These are phyloP conservation scores for Volutella citrinella DNA, from an alignment of 2,329 filamentous ascomycete species.

Conservation along the genomic window DNA sequence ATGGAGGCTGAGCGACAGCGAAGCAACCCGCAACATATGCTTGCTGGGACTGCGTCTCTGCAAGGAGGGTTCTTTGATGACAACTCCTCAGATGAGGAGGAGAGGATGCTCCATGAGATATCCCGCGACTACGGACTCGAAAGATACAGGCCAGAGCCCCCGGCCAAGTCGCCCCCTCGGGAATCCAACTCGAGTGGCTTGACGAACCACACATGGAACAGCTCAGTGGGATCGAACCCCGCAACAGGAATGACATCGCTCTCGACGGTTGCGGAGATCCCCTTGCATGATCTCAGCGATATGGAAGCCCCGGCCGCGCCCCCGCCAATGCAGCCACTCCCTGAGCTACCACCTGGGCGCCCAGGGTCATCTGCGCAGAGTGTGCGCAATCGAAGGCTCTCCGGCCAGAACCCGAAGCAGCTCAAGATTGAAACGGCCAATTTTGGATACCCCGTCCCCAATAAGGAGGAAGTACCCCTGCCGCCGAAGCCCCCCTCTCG, in stretches of 20 bases:
- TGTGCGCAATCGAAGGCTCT: slow-evolving; percentile 74
- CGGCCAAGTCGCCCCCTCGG: slow-evolving; percentile 59
- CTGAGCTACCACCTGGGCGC: slow-evolving; percentile 39
- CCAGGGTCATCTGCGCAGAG: slow-evolving; percentile 39
- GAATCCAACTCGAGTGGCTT: slow-evolving; percentile 80
- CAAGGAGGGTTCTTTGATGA: slow-evolving; percentile 61
- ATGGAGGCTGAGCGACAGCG: slow-evolving; percentile 41
- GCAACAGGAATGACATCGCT: slow-evolving; percentile 35
- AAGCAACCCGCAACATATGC: slow-evolving; percentile 30
- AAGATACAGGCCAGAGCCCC: slow-evolving; percentile 65
- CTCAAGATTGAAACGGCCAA: slow-evolving; percentile 79
- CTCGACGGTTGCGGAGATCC: slow-evolving; percentile 68
- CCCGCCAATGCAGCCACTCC: slow-evolving; percentile 47
- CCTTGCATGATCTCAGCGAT: slow-evolving; percentile 18
- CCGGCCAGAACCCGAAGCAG: slow-evolving; percentile 75
- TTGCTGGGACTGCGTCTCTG: slow-evolving; percentile 20
- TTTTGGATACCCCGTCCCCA: slow-evolving; percentile 21
- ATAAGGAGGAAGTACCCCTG: slow-evolving; percentile 10
- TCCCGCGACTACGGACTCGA: slow-evolving; percentile 79
- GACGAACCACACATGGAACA: slow-evolving; percentile 78
- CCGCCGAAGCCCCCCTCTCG: slow-evolving; percentile 12
- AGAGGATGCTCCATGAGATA: slow-evolving; percentile 82
- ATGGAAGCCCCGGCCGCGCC: slow-evolving; percentile 35
- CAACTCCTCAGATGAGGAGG: slow-evolving; percentile 67
- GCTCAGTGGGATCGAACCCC: slow-evolving; percentile 70